Conservation (phyloP, 495 filamentous ascomycete species). For the Friedmanniomyces simplex region DNA sequence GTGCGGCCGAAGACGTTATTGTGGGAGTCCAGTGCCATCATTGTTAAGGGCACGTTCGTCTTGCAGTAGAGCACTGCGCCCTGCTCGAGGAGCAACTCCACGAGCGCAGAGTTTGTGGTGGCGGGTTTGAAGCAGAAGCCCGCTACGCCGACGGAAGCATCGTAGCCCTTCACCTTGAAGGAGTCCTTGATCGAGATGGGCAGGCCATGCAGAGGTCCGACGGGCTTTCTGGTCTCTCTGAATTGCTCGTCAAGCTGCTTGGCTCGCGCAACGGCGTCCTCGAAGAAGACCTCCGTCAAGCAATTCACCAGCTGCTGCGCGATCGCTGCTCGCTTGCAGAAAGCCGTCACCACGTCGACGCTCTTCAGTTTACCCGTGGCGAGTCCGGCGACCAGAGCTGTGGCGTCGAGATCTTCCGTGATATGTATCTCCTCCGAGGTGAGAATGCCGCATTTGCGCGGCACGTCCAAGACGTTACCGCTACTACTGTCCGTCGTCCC, state of each 20-base stretch:
- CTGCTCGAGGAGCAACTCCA: conserved; percentile 27
- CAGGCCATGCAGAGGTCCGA: conserved; percentile 35
- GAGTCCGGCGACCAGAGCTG: conserved; percentile 40
- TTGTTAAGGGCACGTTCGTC: conserved; percentile 36
- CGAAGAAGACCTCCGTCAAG: conserved; percentile 52
- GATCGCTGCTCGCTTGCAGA: conserved; percentile 45
- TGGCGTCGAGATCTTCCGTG: conserved; percentile 48
- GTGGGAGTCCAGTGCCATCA: conserved; percentile 33
- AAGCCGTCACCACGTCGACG: conserved; percentile 46
- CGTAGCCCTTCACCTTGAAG: conserved; percentile 31
- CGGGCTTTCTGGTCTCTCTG: conserved; percentile 35
- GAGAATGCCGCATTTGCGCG: conserved; percentile 36
- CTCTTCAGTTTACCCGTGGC: conserved; percentile 37
- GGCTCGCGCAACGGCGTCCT: conserved; percentile 48
- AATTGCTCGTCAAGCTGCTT: conserved; percentile 48
- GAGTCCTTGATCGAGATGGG: conserved; percentile 35
- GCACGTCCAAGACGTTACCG: conserved; percentile 26
- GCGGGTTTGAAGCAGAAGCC: conserved; percentile 27
- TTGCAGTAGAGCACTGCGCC: conserved; percentile 38
- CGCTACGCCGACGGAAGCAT: conserved; percentile 30
- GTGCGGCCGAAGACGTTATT: conserved; percentile 37
- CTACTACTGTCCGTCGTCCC: background rate
- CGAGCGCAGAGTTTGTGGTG: conserved; percentile 23
- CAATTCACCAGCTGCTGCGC: conserved; percentile 38
- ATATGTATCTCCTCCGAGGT: conserved; percentile 44